Evolutionary conservation across 495 filamentous ascomycete species (phyloP), one percentile per base, ranked within the genome.

Genomic region (Penicillium tannophilum): DNA sequence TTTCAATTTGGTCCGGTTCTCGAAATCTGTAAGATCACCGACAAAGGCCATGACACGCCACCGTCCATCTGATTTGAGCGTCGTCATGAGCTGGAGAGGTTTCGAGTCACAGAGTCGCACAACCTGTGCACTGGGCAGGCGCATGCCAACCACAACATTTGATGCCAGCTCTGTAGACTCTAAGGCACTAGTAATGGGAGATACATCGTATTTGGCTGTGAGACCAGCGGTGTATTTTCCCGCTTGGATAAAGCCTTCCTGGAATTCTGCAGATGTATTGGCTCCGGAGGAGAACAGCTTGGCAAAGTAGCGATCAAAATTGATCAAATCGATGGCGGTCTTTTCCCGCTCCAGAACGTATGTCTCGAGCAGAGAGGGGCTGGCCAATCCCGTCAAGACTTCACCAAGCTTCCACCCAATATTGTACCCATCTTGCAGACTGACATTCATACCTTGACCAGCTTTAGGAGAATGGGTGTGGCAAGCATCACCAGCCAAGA

Each of bases 331-430:
- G n/a, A 81, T 76, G 2, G 90, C 89, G 17, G 87, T 85, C 61
- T 81, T 81, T 63, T 85, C 77, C 4, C 90, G 79, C 69, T 93
- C 90, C 5, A 82, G 62, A 7, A 88, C 81, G 59, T 92, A 93
- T 4, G 89, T 90, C 61, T 85, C 71, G 1, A 92, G 74, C 4
- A 92, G 61, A 2, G 76, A 76, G 3, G 81, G 81, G 12, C 64
- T 58, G 2, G 86, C 84, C 43, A 79, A 72, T 12, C 86, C 86
- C 33, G 74, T 81, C 12, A 91, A 68, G 1, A 93, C 80, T 26
- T 81, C 70, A 1, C 83, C 88, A 5, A 94, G 75, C 71, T 94
- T 93, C 90, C 90, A 93, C 19, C 89, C 90, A 36, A 92, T 82
- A 55, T 94, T 92, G 63, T 80, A 77, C 12, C 76, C 73, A 56